Evolutionary conservation across 345 rosid genomes (phyloP), one percentile per base, ranked within the genome.

Genomic region (Eucalyptus erythrocorys): DNA sequence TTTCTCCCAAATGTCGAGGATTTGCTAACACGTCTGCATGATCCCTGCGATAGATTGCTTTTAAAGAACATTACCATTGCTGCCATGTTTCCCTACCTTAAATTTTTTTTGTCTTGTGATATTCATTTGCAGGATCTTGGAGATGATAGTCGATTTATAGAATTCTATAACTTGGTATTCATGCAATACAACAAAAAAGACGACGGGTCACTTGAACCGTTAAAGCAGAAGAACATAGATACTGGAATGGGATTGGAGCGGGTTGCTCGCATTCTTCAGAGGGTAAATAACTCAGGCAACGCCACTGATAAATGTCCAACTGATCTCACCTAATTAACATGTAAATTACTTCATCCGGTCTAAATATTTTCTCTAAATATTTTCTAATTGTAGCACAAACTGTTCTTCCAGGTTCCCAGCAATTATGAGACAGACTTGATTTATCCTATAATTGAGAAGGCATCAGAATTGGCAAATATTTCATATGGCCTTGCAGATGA

Each of bases 181-280:
- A 95, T 98, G 99, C 97, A 96, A 92, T 98, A 94, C 92, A 97
- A 97, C 92, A 96, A 93, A 93, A 93, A 88, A 91, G 98, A 96
- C 86, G 98, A 94, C 59, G 96, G 98, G 85, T 88, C 95, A 68
- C 95, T 97, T 47, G 98, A 97, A 91, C 98, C 97, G 21, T 93
- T 96, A 91, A 96, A 96, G 91, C 98, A 97, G 92, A 94, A 94
- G 93, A 95, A 95, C 90, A 96, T 97, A 91, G 99, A 97, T 91
- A 96, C 99, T 79, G 99, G 99, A 89, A 97, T 97, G 91, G 99
- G 99, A 87, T 89, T 96, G 91, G 99, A 96, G 92, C 98, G 99
- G 48, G 89, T 96, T 90, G 98, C 99, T 90, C 95, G 94, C 88
- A 97, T 97, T 88, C 98, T 97, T 89, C 99, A 95, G 90, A 95